Base-by-base conservation (phyloP, 2,329 filamentous ascomycete species). In the Ophiostoma quercus region DNA sequence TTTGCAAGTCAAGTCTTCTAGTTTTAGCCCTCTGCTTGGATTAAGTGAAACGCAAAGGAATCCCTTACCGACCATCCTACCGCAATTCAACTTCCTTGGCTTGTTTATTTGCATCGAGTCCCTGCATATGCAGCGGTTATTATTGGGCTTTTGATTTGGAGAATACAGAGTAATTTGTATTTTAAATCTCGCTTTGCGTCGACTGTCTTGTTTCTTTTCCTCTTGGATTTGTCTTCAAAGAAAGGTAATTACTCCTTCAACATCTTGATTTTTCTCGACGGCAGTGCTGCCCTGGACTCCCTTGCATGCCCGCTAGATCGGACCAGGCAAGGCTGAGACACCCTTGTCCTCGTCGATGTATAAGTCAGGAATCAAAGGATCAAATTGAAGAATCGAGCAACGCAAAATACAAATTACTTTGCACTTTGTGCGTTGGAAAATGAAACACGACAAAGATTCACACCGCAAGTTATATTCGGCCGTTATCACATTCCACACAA, bases 301-400 rank as follows among this genome's bases (percentile, higher is more conserved):
- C 68, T 69, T 69, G 63, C 68, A 67, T 69, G 6, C 14, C 62
- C 41, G 47, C 63, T 69, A 69, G 43, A 32, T 43, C 63, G 14
- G 47, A 67, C 68, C 12, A 57, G 63, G 68, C 63, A 69, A 69
- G 63, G 68, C 63, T 62, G 47, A 19, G 63, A 60, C 43, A 66
- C 47, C 47, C 47, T n/a, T 51, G 51, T 62, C 29, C 14, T 34
- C 39, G 12, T 41, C 11, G 12, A 41, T 41, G 39, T 1, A 14
- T 12, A 41, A 14, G 11, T 14, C 12, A 41, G 39, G 11, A 39
- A 39, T 39, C 37, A 39, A 39, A 8, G 37, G 25, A 39, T 39
- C 37, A 39, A 39, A 41, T 5, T 34, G 8, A 34, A 34, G 34
- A 34, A 34, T 34, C 34, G 34, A 34, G 34, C 34, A 34, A 34